A percentile compares a stretch with the other conserved stretches of the same genome.
Conservation (phyloP, 2,329 filamentous ascomycete species). For the Lecanicillium sp. region DNA sequence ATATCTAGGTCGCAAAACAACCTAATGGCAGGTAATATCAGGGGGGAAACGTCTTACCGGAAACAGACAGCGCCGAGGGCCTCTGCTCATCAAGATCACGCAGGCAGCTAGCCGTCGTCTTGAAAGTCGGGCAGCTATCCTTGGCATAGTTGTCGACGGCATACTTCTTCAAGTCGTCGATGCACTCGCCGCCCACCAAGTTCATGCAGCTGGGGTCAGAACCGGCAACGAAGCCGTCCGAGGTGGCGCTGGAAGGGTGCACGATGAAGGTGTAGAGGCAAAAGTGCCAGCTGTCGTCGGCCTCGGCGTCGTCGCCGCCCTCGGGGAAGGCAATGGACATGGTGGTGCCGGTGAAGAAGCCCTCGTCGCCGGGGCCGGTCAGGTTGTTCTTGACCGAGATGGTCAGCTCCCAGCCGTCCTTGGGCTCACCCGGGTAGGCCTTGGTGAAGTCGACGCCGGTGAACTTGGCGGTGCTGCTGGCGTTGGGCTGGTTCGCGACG, state of each 20-base stretch:
- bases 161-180: slow-evolving; percentile 4
- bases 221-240: too few relatives aligned
- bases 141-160: slow-evolving; percentile 2
- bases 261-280: slow-evolving; percentile 9
- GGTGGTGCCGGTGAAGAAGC: slow-evolving; percentile 2
- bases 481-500: slow-evolving; percentile 5
- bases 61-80: not conserved
- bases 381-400: slow-evolving; percentile 1
- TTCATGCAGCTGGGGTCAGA: slow-evolving; percentile 5
- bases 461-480: slow-evolving; percentile 4
- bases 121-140: slow-evolving; percentile 2
- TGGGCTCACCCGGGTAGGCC: slow-evolving; percentile 4
- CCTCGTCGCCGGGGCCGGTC: too few relatives aligned
- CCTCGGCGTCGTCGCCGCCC: not conserved
- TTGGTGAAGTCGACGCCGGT: slow-evolving; percentile 8
- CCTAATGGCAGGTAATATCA: too few relatives aligned
- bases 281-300: slow-evolving; percentile 10
- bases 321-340: slow-evolving; percentile 6
- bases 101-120: slow-evolving; percentile 5
- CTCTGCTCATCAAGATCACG: slow-evolving; percentile 4
- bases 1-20: too few relatives aligned
- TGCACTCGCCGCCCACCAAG: slow-evolving; percentile 6
- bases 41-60: too few relatives aligned
- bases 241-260: too few relatives aligned
- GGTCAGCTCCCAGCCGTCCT: slow-evolving; percentile 8